phyloP scores from a whole-genome alignment of 2,329 filamentous ascomycete species.

The Aspergillus puulaauensis region DNA sequence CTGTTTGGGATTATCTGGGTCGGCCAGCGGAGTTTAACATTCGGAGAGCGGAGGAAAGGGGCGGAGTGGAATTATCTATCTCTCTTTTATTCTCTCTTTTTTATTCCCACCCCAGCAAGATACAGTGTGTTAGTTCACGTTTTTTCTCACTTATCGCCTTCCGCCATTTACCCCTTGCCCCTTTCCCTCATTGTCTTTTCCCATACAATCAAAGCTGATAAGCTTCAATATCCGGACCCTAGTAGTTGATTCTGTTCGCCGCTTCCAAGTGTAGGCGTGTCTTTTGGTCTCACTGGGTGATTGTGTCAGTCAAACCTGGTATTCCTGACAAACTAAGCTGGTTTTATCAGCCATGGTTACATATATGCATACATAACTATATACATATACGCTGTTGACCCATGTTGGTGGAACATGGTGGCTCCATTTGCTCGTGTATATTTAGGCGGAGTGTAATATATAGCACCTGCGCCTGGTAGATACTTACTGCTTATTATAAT shows the following conservation, averaged over 20 bases:
- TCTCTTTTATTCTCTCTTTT: slow-evolving; percentile 41
- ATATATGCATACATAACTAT: neutral
- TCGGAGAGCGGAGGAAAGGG: slow-evolving; percentile 41
- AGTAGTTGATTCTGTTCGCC: slow-evolving; percentile 15
- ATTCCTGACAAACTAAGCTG: neutral
- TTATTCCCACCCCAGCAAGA: slow-evolving; percentile 41
- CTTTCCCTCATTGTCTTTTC: slow-evolving; percentile 14
- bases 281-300: no score
- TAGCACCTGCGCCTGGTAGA: no score
- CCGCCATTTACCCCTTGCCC: slow-evolving; percentile 9
- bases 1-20: slow-evolving; percentile 37
- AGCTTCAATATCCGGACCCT: slow-evolving; percentile 17
- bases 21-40: slow-evolving; percentile 46
- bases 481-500: no score
- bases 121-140: slow-evolving; percentile 35
- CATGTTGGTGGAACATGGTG: no score
- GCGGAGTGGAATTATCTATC: slow-evolving; percentile 39
- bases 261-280: neutral
- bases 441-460: no score
- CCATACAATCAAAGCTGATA: slow-evolving; percentile 13
- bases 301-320: neutral
- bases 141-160: slow-evolving; percentile 26
- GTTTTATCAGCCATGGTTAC: neutral
- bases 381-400: no score
- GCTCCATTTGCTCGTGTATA: no score